Evolutionary conservation across 495 filamentous ascomycete genomes (phyloP).

Genomic region (Hypoxylon rickii): DNA sequence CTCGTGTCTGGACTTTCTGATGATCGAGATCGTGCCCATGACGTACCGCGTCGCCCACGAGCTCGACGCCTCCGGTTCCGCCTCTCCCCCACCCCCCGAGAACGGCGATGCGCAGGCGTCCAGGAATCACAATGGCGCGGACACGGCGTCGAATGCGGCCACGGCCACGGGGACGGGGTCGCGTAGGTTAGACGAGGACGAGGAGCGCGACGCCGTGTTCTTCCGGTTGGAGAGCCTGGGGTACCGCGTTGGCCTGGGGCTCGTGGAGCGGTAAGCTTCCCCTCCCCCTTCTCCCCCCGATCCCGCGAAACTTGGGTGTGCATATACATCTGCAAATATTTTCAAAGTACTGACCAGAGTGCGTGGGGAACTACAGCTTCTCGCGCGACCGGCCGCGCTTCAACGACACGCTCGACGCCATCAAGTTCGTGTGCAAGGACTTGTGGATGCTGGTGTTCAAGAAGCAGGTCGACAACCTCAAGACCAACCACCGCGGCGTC

Average conservation of each 20-base stretch:
- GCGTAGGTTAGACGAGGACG: conserved; percentile 65
- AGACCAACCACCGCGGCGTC: conserved; percentile 96
- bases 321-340: background rate
- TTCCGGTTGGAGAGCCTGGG: conserved; percentile 83
- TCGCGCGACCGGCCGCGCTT: conserved; percentile 85
- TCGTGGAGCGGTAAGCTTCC: conserved; percentile 82
- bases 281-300: conserved; percentile 44
- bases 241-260: conserved; percentile 89
- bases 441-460: conserved; percentile 91
- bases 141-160: conserved; percentile 13
- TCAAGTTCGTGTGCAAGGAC: conserved; percentile 99
- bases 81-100: background rate
- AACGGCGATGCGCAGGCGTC: background rate
- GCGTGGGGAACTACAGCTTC: conserved; percentile 60
- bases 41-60: conserved; percentile 76
- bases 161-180: conserved; percentile 11
- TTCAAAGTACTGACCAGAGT: background rate
- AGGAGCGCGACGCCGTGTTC: conserved; percentile 79
- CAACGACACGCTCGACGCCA: conserved; percentile 83
- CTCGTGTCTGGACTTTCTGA: conserved; percentile 86
- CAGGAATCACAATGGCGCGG: conserved; percentile 5
- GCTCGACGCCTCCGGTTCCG: conserved; percentile 43
- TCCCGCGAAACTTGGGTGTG: conserved; percentile 59
- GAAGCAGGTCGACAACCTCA: conserved; percentile 97
- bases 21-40: conserved; percentile 96